Conservation (phyloP, 305 asterid genomes). For the Fraxinus baroniana region DNA sequence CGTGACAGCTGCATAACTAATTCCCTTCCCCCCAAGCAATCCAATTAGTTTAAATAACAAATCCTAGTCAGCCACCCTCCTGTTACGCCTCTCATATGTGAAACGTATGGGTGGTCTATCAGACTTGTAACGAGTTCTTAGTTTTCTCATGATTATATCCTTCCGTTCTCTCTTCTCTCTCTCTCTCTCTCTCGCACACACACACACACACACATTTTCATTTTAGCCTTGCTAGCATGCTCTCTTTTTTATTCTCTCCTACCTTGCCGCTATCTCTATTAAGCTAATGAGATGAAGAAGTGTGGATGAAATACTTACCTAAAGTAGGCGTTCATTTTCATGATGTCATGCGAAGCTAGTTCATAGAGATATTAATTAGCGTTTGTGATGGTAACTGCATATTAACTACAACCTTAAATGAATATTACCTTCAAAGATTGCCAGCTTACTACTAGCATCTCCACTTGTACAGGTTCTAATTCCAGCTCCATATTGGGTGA, state of each 20-base stretch:
- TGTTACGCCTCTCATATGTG: too few species aligned
- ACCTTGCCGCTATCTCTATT: not conserved
- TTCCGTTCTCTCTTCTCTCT: not conserved
- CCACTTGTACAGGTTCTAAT: conserved; percentile 64
- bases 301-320: not conserved
- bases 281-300: not conserved
- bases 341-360: not conserved
- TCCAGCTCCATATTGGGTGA: conserved; percentile 99
- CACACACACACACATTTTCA: not conserved
- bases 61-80: too few species aligned
- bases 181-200: not conserved
- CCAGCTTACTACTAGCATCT: conserved; percentile 1
- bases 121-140: too few species aligned
- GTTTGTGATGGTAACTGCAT: not conserved
- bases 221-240: not conserved
- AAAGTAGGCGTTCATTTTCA: not conserved
- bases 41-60: too few species aligned
- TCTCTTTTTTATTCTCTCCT: not conserved
- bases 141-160: not conserved
- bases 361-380: not conserved
- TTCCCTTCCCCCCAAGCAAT: too few species aligned
- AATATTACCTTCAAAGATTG: not conserved
- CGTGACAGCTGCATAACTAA: too few species aligned
- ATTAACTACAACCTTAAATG: not conserved
- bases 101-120: too few species aligned